Evolutionary conservation across 1,284 basidiomycete species (phyloP), one percentile per base, ranked within the genome.

Genomic region (Trichosporon sp.): DNA sequence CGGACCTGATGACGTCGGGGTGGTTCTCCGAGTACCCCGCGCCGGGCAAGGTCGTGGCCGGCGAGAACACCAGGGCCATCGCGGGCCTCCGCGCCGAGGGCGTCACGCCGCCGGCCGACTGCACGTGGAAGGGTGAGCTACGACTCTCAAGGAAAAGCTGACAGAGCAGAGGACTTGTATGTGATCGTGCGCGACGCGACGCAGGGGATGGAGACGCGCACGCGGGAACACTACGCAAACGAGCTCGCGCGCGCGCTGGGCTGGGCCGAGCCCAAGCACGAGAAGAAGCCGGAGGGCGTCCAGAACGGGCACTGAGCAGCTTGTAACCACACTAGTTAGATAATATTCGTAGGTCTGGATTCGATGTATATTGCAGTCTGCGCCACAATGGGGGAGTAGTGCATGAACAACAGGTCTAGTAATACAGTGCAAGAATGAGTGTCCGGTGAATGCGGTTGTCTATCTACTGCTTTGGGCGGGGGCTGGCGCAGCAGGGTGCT

Each of bases 1-100:
- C 75, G 7, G 79, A 80, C 65, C 67, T 82, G n/a, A 65, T 25
- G 12, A 47, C 70, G 29, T 18, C 38, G 5, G 51, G 62, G 3
- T 73, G 66, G 66, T 71, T 73, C 51, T 53, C 32, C 29, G 15
- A n/a, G 8, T 67, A 44, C 15, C 47, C 47, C 2, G 15, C 18
- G 21, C 47, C 47, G 47, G 29, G 58, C n/a, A 21, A 35, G 5
- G 63, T 53, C 0, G 29, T 25, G 13, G 66, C 71, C 0, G 64
- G 65, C 2, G 25, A 65, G 13, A 42, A 18, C 23, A 34, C 68
- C 6, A 34, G 42, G 62, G 47, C 62, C n/a, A 34, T 70, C 25
- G 13, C 47, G 0, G 69, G 69, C n/a, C 64, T 68, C 5, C 31
- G 21, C 7, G 34, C 62, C 1, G 23, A 18, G 29, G 27, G 6